Conservation (phyloP, 108 stramenopile species). For the Mediolabrus comicus region DNA sequence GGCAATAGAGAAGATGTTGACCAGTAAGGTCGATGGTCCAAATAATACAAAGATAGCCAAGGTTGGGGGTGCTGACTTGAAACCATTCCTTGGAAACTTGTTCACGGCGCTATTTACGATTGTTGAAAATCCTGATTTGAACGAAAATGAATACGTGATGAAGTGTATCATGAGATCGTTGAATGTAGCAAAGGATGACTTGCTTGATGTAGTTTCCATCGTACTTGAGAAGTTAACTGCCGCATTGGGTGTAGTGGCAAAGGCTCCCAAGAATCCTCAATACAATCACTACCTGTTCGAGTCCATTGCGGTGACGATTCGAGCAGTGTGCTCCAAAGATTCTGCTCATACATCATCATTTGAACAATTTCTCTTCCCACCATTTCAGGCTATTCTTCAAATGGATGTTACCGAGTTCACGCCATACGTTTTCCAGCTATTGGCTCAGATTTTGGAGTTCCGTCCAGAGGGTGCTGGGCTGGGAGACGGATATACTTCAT, state of each 20-base stretch:
- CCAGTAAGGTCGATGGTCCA: conserved; percentile 54
- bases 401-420: conserved; percentile 94
- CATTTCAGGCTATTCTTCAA: conserved; percentile 89
- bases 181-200: conserved; percentile 70
- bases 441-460: conserved; percentile 93
- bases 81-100: conserved; percentile 76
- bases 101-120: conserved; percentile 91
- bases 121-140: conserved; percentile 73
- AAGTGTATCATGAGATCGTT: conserved; percentile 95
- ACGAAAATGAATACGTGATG: conserved; percentile 98
- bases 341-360: conserved; percentile 63
- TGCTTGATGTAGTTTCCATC: conserved; percentile 81
- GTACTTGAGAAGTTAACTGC: conserved; percentile 84
- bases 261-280: conserved; percentile 95
- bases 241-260: conserved; percentile 83
- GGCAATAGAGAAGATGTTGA: conserved; percentile 88
- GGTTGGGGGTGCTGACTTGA: conserved; percentile 67
- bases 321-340: conserved; percentile 74
- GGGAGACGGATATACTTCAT: conserved; percentile 75
- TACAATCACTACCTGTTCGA: conserved; percentile 99
- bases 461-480: conserved; percentile 65
- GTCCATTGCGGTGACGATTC: conserved; percentile 91
- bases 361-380: conserved; percentile 90
- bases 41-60: conserved; percentile 50
- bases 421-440: conserved; percentile 98